These are phyloP conservation scores for Tinospora cordifolia DNA, from an alignment of 164 flowering plant genomes.

Conservation along the genomic window DNA sequence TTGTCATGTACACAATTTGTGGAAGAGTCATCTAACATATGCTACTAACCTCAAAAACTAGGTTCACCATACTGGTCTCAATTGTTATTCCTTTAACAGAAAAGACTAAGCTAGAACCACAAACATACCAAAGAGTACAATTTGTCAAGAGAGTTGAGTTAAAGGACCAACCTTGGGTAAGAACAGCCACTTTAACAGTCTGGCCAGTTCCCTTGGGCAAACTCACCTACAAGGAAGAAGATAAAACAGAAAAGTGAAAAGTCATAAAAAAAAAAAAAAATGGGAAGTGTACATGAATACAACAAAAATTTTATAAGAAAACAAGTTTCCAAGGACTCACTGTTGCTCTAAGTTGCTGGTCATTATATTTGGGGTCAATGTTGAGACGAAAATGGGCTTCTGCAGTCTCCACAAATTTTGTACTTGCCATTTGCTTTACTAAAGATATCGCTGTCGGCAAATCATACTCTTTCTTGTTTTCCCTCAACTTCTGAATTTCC, in stretches of 20 bases:
- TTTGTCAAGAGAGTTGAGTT: neutral
- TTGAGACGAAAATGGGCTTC: conserved; percentile 98
- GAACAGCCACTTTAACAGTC: conserved; percentile 82
- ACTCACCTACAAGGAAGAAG: conserved; percentile 47
- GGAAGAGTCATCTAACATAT: neutral
- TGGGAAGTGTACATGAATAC: neutral
- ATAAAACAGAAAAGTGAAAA: conserved; percentile 3
- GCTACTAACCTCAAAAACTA: neutral
- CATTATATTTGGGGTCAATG: conserved; percentile 95
- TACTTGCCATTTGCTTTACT: conserved; percentile 60
- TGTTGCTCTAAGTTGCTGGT: conserved; percentile 95
- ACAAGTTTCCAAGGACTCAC: conserved; percentile 31
- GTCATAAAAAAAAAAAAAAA: neutral
- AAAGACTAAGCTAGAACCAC: neutral
- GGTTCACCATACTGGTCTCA: neutral
- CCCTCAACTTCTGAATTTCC: conserved; percentile 88
- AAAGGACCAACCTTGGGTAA: conserved; percentile 69
- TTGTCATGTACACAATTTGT: too few relatives aligned
- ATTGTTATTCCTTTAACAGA: neutral
- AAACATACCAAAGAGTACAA: neutral
- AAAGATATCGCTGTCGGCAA: conserved; percentile 63
- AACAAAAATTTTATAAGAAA: neutral
- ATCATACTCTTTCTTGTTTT: conserved; percentile 80
- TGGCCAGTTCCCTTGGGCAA: conserved; percentile 98
- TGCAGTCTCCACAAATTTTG: conserved; percentile 75